Conservation (phyloP, 2,329 filamentous ascomycete genomes). For the Apiospora marii region DNA sequence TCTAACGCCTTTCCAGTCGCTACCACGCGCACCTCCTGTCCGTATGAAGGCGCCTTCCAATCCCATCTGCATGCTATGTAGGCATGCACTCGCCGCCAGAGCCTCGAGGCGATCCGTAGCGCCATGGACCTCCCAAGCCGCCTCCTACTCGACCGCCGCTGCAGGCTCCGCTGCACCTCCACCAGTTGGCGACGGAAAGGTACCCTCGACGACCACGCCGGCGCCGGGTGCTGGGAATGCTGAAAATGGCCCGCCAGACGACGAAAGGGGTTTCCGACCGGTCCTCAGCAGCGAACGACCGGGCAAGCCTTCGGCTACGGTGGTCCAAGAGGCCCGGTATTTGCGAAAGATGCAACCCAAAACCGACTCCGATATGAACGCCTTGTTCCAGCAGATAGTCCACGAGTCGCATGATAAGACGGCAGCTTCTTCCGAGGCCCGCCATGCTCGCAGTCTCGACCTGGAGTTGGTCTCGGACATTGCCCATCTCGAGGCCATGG, state of each 20-base stretch:
- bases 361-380: conserved; percentile 30
- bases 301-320: not conserved
- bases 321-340: not conserved
- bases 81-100: conserved; percentile 37
- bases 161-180: conserved; percentile 6
- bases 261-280: not conserved
- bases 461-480: conserved; percentile 37
- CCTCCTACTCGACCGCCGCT: conserved; percentile 33
- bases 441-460: conserved; percentile 21
- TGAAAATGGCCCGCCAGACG: not conserved
- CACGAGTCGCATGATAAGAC: conserved; percentile 25
- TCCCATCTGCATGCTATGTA: conserved; percentile 42
- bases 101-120: conserved; percentile 34
- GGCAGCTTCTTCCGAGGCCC: conserved; percentile 23
- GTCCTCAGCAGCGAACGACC: not conserved
- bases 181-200: not conserved
- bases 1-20: not conserved
- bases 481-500: conserved; percentile 41
- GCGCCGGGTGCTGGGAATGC: not conserved
- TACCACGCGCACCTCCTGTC: not conserved
- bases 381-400: conserved; percentile 41
- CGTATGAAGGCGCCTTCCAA: conserved; percentile 39
- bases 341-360: not conserved
- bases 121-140: not conserved
- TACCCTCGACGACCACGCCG: not conserved